Evolutionary conservation across 2,329 filamentous ascomycete genomes (phyloP).

Genomic region (Colletotrichum shisoi): DNA sequence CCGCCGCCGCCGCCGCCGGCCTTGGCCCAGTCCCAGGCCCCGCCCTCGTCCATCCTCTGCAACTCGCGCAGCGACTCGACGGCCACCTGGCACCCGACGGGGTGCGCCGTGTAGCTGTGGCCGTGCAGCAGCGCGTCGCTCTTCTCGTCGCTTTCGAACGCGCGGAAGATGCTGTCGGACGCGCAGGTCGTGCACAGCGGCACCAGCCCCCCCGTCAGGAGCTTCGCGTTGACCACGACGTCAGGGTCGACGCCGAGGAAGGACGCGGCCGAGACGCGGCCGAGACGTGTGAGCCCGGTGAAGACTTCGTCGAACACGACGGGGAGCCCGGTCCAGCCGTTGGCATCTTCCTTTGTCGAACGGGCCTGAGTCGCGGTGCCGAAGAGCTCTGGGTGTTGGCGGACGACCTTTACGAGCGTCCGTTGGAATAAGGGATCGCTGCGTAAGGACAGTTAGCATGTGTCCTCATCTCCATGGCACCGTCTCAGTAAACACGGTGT

Average conservation of each 20-base stretch:
- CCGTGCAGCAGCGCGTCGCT: conserved; percentile 82
- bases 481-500: not conserved
- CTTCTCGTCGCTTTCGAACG: conserved; percentile 76
- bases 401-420: conserved; percentile 72
- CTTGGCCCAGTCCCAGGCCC: conserved; percentile 66
- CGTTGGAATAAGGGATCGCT: conserved; percentile 84
- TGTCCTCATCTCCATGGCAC: not conserved
- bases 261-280: conserved; percentile 72
- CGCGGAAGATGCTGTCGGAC: conserved; percentile 74
- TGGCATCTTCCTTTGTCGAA: conserved; percentile 38
- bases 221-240: conserved; percentile 82
- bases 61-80: conserved; percentile 70
- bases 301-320: conserved; percentile 89
- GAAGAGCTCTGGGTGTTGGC: conserved; percentile 66
- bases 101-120: conserved; percentile 86
- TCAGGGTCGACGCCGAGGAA: conserved; percentile 75
- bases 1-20: conserved; percentile 53
- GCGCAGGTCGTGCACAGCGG: conserved; percentile 80
- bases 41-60: conserved; percentile 62
- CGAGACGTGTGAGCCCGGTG: conserved; percentile 83
- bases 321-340: conserved; percentile 75
- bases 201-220: conserved; percentile 80
- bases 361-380: conserved; percentile 41
- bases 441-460: conserved; percentile 31
- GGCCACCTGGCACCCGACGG: conserved; percentile 81